These are phyloP conservation scores for Yarrowia osloensis DNA, from an alignment of 805 yeast genomes.

Conservation along the genomic window DNA sequence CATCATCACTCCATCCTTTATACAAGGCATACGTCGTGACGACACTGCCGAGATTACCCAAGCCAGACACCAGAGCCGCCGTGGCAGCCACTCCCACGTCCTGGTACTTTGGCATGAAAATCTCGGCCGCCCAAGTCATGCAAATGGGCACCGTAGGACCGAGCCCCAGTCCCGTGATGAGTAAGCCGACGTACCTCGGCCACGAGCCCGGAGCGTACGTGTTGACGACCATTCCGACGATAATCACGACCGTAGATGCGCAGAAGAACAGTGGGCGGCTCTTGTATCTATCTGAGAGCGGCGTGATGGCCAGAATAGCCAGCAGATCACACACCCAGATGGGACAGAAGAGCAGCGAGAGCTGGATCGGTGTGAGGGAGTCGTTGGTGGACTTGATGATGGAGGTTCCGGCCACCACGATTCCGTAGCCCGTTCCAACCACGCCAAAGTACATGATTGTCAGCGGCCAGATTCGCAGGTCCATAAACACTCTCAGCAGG, in stretches of 20 bases:
- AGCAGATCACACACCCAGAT: constrained; percentile 85
- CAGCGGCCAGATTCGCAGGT: constrained; percentile 75
- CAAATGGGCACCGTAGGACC: constrained; percentile 90
- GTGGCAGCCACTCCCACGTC: constrained; percentile 84
- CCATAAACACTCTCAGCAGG: constrained; percentile 55
- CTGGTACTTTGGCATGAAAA: constrained; percentile 69
- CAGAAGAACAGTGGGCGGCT: constrained; percentile 65
- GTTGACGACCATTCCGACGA: constrained; percentile 71
- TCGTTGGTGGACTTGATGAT: constrained; percentile 69
- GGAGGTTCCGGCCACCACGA: constrained; percentile 82
- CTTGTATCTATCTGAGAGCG: constrained; percentile 69
- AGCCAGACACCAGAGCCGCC: constrained; percentile 79
- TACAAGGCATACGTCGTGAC: constrained; percentile 84
- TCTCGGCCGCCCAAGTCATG: constrained; percentile 82
- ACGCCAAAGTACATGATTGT: constrained; percentile 89
- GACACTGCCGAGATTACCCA: constrained; percentile 85
- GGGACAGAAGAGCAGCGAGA: constrained; percentile 80
- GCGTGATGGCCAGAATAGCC: constrained; percentile 73
- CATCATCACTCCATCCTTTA: constrained; percentile 84
- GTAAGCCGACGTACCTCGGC: constrained; percentile 76
- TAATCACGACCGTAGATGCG: constrained; percentile 63
- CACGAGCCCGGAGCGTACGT: constrained; percentile 74
- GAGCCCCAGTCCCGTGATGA: constrained; percentile 81
- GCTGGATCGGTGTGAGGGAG: constrained; percentile 59
- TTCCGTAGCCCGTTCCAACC: constrained; percentile 87